These are phyloP conservation scores for Cryphonectria japonica DNA, from an alignment of 2,329 filamentous ascomycete genomes.

Conservation along the genomic window DNA sequence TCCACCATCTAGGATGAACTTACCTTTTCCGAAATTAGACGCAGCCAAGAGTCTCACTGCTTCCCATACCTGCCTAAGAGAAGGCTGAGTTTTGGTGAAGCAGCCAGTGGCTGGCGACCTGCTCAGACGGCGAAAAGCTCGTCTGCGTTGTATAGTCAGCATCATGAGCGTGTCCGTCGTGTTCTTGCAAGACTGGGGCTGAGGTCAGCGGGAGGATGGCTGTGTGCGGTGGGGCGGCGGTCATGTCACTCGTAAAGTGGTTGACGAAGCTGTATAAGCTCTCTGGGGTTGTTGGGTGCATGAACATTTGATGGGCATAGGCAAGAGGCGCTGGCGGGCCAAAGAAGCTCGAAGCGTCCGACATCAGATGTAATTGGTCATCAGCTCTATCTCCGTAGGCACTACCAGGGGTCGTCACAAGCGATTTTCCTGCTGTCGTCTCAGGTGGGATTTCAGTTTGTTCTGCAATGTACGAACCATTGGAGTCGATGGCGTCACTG, in stretches of 20 bases:
- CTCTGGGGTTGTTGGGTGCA: slow-evolving; percentile 15
- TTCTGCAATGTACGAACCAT: slow-evolving; percentile 29
- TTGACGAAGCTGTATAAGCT: slow-evolving; percentile 24
- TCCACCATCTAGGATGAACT: neutral
- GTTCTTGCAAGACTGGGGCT: neutral
- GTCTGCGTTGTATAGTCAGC: slow-evolving; percentile 27
- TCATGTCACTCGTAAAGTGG: slow-evolving; percentile 8
- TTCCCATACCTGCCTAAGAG: slow-evolving; percentile 14
- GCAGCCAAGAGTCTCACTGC: slow-evolving; percentile 1
- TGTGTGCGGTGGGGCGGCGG: slow-evolving; percentile 13
- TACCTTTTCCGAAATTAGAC: neutral
- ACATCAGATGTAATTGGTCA: slow-evolving; percentile 19
- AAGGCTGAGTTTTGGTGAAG: slow-evolving; percentile 22
- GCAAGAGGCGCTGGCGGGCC: slow-evolving; percentile 10
- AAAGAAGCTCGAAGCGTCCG: slow-evolving; percentile 13
- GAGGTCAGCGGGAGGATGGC: neutral
- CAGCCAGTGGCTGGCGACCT: slow-evolving; percentile 22
- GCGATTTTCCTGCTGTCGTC: neutral
- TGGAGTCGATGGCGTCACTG: slow-evolving; percentile 25
- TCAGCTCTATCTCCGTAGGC: neutral
- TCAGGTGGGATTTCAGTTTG: slow-evolving; percentile 1
- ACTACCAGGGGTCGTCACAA: slow-evolving; percentile 3
- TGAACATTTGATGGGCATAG: slow-evolving; percentile 21
- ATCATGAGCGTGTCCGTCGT: slow-evolving; percentile 15
- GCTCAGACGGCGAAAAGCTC: slow-evolving; percentile 12